Base-by-base conservation (phyloP, 192 early-diverging fungal species). In the Linnemannia exigua region DNA sequence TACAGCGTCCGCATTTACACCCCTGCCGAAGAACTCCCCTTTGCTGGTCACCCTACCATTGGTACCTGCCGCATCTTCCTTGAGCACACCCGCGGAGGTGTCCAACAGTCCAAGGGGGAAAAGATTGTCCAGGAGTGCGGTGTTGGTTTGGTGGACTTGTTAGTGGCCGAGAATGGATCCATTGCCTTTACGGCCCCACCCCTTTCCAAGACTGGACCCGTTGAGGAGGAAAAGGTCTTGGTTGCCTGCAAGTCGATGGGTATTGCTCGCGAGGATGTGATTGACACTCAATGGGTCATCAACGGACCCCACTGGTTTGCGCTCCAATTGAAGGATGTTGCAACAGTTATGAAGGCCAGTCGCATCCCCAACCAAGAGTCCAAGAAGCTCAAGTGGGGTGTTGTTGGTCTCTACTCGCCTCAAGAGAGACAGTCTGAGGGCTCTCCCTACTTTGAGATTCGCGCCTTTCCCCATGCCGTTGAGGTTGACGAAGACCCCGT, bases 51-150 rank as follows among this genome's bases (percentile, higher is more conserved):
- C 37, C 79, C 79, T 0, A 80, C 79, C 15, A 47, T 80, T 5
- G 79, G 79, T 9, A 74, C 79, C 3, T 80, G 79, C 38, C 79
- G 72, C 8, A 28, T 38, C 6, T 80, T 74, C 37, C 79, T 80
- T 67, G 72, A 80, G 22, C 38, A 80, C 31, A 80, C 67, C 67
- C 33, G 28, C 5, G 58, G 58, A 20, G 66, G 36, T 3, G 50
- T 20, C 3, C 48, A 17, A 7, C 20, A 75, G 28, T 22, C 17
- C 16, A 54, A 74, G 12, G 66, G 50, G 31, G 70, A 28, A 31
- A 80, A 74, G 72, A 48, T 80, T 69, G 66, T 74, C 5, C 79
- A 80, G 54, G 79, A 80, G 48, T 80, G 79, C 58, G 79, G 79
- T 38, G 79, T 80, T 9, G 79, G 79, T 17, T 36, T 80, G 2